Evolutionary conservation across 352 stramenopile genomes (phyloP), one percentile per base, ranked within the genome.

Genomic region (Phytopythium vexans): DNA sequence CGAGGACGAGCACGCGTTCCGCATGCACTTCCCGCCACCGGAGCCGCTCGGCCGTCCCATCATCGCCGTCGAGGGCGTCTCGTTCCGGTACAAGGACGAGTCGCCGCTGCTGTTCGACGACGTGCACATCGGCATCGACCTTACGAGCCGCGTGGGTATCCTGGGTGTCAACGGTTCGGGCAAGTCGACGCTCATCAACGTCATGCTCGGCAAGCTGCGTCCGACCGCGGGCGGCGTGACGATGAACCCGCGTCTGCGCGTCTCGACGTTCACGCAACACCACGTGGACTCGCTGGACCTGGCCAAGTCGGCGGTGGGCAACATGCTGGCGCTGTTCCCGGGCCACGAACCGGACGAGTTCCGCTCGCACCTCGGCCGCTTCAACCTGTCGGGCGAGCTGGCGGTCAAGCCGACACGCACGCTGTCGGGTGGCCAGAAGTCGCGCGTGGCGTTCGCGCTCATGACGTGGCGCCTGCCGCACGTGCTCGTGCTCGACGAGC

Each of bases 91-190:
- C 64, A 66, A 59, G 31, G 62, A 76, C 3, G 58, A 85, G 48
- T 70, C 66, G 6, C 77, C 80, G 16, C 56, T 87, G 49, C 63
- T 94, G 32, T 94, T 94, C 60, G 65, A 77, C 42, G 79, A 94
- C 48, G 94, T 98, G 9, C 96, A 99, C 74, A 98, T 99, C 83
- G 95, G 96, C 41, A 89, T 99, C n/a, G 95, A 98, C 69, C 85
- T 98, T 56, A 80, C 90, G 38, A 97, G 86, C 27, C 82, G 92
- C 46, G 98, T 99, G 68, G 94, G 93, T 62, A 97, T 94, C 60
- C 56, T 97, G 8, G 89, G 89, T 52, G 84, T 95, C 38, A 98
- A 98, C 55, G 93, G 91, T 35, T 95, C 90, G 31, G 94, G 93
- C 35, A 99, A 99, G 74, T 96, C 75, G 35, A 99, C 96, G 33